Evolutionary conservation across 345 rosid species (phyloP), one percentile per base, ranked within the genome.

Genomic region (Draba incana): DNA sequence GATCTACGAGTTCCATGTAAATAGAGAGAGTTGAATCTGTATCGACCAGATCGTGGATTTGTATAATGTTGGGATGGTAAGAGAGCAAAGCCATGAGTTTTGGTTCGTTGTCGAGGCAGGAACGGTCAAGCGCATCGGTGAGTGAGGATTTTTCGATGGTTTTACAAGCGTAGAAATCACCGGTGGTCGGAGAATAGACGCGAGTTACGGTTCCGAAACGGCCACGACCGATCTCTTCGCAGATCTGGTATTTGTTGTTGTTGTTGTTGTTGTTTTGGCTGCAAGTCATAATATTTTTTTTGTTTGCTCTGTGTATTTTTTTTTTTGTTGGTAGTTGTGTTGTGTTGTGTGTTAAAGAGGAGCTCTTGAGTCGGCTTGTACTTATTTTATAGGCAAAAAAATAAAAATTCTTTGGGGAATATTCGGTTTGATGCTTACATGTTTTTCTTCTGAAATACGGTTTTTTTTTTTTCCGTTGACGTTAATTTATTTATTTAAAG

Each of bases 141-240:
- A 87, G 81, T 8, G 79, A 83, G 54, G 27, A 48, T 43, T 88
- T 90, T 41, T 90, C 83, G 64, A 90, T 75, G 61, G 89, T 78
- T 60, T 90, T 90, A 75, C 89, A 83, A 16, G 93, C 98, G 77
- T 57, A 77, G 78, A 83, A 79, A 0, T 84, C 75, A 48, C 85
- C 74, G 35, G 78, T 70, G 4, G 69, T 9, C 0, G 82, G 83
- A 24, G 84, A 78, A 57, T 75, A 84, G 77, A 90, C 85, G 42
- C 85, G 82, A 4, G 75, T 76, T 46, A 92, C 83, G 50, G 69
- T 74, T 8, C 96, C 96, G 63, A 90, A 92, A 24, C 86, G 81
- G 1, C 96, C 96, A 2, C 96, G 82, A 39, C 96, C 96, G 81
- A 92, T 81, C 78, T 90, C 97, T 23, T 85, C 93, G 62, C 82